Evolutionary conservation across 768 basidiomycete species (phyloP).

Genomic region (Trametes cubensis): DNA sequence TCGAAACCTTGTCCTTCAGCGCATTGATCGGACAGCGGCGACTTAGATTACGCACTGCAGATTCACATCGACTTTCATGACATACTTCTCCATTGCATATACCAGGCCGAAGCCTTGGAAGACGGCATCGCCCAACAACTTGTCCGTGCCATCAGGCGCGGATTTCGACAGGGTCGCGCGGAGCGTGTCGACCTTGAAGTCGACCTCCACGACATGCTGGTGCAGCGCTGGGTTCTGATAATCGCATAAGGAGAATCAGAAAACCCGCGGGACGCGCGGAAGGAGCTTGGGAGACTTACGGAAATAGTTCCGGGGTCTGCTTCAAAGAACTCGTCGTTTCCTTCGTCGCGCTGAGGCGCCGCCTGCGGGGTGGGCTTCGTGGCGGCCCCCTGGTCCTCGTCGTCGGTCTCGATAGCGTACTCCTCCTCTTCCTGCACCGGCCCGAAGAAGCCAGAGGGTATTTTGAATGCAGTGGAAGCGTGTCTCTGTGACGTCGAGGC

Average conservation of each 20-base stretch:
- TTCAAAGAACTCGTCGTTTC: conserved; percentile 70
- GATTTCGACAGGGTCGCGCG: conserved; percentile 80
- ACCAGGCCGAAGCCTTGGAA: conserved; percentile 77
- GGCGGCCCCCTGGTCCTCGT: conserved; percentile 39
- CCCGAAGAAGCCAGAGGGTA: conserved; percentile 59
- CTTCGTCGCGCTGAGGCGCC: conserved; percentile 41
- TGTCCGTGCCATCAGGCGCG: conserved; percentile 61
- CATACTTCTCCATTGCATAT: conserved; percentile 77
- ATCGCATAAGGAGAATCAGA: conserved; percentile 21
- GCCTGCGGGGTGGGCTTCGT: neutral
- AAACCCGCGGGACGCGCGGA: conserved; percentile 7
- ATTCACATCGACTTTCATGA: conserved; percentile 84
- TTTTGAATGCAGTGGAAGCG: conserved; percentile 45
- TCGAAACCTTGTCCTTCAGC: neutral
- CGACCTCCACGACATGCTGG: conserved; percentile 78
- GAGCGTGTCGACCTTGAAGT: conserved; percentile 85
- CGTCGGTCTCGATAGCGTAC: conserved; percentile 66
- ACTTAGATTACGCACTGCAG: conserved; percentile 53
- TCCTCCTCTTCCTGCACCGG: conserved; percentile 55
- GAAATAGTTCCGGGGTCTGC: conserved; percentile 60
- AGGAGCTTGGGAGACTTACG: conserved; percentile 32
- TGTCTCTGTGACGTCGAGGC: conserved; percentile 23
- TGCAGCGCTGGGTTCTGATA: conserved; percentile 43
- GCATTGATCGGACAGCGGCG: neutral
- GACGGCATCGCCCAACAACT: conserved; percentile 73